Base-by-base conservation (phyloP, 352 stramenopile genomes). In the Plasmopara viticola region DNA sequence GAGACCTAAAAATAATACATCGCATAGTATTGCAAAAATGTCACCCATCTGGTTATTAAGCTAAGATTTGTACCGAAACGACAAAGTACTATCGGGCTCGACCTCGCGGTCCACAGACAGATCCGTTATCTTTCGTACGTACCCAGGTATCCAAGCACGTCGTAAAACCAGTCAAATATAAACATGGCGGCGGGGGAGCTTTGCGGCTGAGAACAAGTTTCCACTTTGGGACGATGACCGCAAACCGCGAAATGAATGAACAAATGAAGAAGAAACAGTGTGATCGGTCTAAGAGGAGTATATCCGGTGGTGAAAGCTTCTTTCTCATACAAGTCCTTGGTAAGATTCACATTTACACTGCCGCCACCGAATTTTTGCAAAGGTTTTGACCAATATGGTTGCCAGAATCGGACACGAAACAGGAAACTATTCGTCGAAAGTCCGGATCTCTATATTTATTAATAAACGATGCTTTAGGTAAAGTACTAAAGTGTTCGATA, bases 111-210 rank as follows among this genome's bases (percentile, higher is more conserved):
- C 31, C 31, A 35, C 31, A 35, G 31, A 35, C 7, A 12, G 7
- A 35, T 5, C 10, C 31, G 2, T 12, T 8, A 35, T 12, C 6
- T 35, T 35, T 9, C 9, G 17, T 1, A 83, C 82, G 56, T 70
- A 97, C 89, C 89, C 33, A 97, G 75, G 67, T 92, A 97, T 60
- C 87, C 86, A 38, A 98, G 70, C 38, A 97, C 78, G 60, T 87
- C 81, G 72, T 97, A 98, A 71, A 98, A 97, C 94, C 94, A 98
- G 68, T 98, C 91, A 43, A 97, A 88, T 53, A 97, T 70, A 70
- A 97, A 97, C 91, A 97, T 97, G 39, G 52, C 68, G 38, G 33
- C 34, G 48, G 51, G 51, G 56, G 45, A 38, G 49, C 51, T 66
- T 62, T 25, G 42, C 34, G 25, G 30, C 35, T 40, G 12, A 57